Base-by-base conservation (phyloP, 1,284 basidiomycete genomes). In the Malassezia furfur region DNA sequence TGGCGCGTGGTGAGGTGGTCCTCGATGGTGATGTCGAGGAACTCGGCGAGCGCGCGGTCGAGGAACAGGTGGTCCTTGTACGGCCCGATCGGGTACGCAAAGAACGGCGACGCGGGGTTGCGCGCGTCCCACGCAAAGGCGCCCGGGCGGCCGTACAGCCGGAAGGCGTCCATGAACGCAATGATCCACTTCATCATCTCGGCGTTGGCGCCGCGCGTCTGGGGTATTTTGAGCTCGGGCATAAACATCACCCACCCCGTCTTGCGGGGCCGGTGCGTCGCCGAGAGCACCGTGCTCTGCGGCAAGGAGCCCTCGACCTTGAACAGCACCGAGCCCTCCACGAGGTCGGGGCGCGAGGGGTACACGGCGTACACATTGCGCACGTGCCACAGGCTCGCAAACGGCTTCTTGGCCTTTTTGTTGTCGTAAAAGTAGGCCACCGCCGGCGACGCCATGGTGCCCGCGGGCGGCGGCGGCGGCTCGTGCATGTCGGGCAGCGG, bases 151-250 rank as follows among this genome's bases (percentile, higher is more conserved):
- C 68, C 68, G 22, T 74, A 74, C 22, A 73, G 67, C 31, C 62
- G 63, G 56, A 77, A 77, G 31, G 72, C 74, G 22, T 74, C 71
- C 70, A 74, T 72, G 30, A 72, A 68, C 30, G 65, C 64, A 56
- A 91, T 83, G 50, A 94, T 79, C 91, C 93, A 98, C 73, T 85
- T 86, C 64, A 96, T 80, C 88, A 96, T 93, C 75, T 91, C 90
- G 43, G 81, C 80, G 21, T 66, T 70, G 34, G 71, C 67, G 12
- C 74, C 75, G 21, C 50, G 46, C 14, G 25, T 17, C 9, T 43
- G 38, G 6, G 28, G 21, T 28, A 17, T 31, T 43, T 74, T 69
- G 51, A 64, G 53, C 32, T 74, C 70, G 8, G 79, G 77, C 44
- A 78, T 70, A 28, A 78, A 68, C 55, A 77, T 74, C 5, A 77